A percentile compares a stretch with the other conserved stretches of the same genome.
These are phyloP conservation scores for Urochloa ruziziensis DNA, from an alignment of 176 grass and related monocot species.

Conservation along the genomic window DNA sequence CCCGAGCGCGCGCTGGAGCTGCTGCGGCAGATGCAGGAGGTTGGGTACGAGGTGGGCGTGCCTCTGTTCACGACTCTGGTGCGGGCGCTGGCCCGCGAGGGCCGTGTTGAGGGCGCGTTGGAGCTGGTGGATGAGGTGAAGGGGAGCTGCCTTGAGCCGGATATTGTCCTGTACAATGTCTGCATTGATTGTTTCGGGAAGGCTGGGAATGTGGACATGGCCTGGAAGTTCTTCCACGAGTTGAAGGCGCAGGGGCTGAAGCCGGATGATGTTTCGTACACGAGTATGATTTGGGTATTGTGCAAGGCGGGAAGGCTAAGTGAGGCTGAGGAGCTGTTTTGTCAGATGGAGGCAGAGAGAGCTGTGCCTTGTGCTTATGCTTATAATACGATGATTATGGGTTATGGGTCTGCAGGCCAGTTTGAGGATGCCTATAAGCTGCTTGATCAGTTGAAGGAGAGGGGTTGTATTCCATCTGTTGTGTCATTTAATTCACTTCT, in stretches of 20 bases:
- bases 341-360: conserved; percentile 60
- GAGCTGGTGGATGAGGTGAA: conserved; percentile 73
- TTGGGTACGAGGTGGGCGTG: conserved; percentile 83
- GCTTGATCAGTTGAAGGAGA: conserved; percentile 77
- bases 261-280: conserved; percentile 85
- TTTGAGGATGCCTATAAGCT: conserved; percentile 75
- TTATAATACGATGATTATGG: conserved; percentile 93
- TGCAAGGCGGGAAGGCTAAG: conserved; percentile 60
- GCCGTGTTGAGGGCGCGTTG: conserved; percentile 49
- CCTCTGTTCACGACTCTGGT: conserved; percentile 78
- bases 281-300: conserved; percentile 92
- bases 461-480: conserved; percentile 84
- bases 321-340: conserved; percentile 79
- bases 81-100: conserved; percentile 62
- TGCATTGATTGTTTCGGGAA: conserved; percentile 94
- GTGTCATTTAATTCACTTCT: conserved; percentile 93
- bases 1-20: conserved; percentile 65
- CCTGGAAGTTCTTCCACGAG: conserved; percentile 96
- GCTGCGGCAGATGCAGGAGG: conserved; percentile 89
- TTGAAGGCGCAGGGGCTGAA: conserved; percentile 65
- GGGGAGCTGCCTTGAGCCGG: conserved; percentile 71
- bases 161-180: conserved; percentile 82
- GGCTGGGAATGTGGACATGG: conserved; percentile 82
- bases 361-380: conserved; percentile 74
- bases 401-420: conserved; percentile 66